These are phyloP conservation scores for Entoloma clypeatum DNA, from an alignment of 1,284 basidiomycete genomes.

Conservation along the genomic window DNA sequence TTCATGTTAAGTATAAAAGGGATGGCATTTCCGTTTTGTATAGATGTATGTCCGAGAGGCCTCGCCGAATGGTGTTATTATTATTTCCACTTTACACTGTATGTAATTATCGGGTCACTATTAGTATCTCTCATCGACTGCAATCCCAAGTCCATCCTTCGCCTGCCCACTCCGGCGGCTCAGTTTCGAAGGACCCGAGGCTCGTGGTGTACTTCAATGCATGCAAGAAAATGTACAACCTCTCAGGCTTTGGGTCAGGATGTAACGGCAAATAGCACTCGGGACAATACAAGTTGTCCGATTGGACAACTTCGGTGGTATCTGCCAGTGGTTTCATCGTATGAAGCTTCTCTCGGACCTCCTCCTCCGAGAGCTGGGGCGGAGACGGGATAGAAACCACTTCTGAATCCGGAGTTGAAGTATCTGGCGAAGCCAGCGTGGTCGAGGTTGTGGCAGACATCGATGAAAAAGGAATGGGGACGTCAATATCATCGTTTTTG, in stretches of 20 bases:
- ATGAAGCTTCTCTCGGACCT: slow-evolving; percentile 40
- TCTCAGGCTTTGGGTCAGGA: slow-evolving; percentile 87
- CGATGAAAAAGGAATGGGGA: slow-evolving; percentile 6
- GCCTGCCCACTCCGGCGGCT: slow-evolving; percentile 72
- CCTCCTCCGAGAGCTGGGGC: slow-evolving; percentile 42
- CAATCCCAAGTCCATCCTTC: no score
- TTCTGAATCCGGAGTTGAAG: slow-evolving; percentile 13
- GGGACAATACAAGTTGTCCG: slow-evolving; percentile 60
- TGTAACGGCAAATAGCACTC: slow-evolving; percentile 89
- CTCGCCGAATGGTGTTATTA: no score
- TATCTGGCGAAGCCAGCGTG: slow-evolving; percentile 11
- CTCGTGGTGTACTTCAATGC: slow-evolving; percentile 80
- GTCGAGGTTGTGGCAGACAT: slow-evolving; percentile 5
- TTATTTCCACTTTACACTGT: no score
- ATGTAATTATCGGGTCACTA: no score
- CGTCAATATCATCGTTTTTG: slow-evolving; percentile 1
- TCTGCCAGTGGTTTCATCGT: slow-evolving; percentile 31
- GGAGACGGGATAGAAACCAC: slow-evolving; percentile 15
- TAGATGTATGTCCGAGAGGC: no score
- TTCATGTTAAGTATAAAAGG: no score
- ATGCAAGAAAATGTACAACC: slow-evolving; percentile 91
- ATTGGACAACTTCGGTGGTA: slow-evolving; percentile 27
- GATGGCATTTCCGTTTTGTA: no score
- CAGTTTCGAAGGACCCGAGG: slow-evolving; percentile 70
- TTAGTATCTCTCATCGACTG: no score